Conservation (phyloP, 2,329 filamentous ascomycete genomes). For the Bipolaris zeicola region DNA sequence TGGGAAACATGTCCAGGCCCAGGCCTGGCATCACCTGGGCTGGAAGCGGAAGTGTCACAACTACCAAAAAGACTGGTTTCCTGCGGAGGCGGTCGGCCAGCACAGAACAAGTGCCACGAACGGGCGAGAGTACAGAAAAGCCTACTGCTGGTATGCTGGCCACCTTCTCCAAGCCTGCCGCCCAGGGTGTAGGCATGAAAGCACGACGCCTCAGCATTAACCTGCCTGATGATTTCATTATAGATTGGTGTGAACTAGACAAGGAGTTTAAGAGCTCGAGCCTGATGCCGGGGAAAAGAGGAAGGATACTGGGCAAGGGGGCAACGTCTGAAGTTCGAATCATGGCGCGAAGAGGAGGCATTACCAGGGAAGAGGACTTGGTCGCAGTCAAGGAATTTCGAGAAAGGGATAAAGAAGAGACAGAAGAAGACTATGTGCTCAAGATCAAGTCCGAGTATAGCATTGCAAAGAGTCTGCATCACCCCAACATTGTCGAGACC, state of each 20-base stretch:
- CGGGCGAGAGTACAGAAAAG: constrained; percentile 30
- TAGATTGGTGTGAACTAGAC: constrained; percentile 71
- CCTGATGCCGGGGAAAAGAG: constrained; percentile 72
- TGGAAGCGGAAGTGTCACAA: constrained; percentile 25
- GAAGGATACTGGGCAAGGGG: constrained; percentile 79
- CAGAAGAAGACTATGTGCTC: constrained; percentile 75
- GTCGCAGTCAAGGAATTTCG: constrained; percentile 91
- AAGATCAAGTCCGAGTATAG: constrained; percentile 92
- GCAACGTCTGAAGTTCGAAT: constrained; percentile 81
- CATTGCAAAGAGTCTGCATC: constrained; percentile 82
- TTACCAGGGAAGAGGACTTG: constrained; percentile 63
- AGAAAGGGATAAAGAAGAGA: constrained; percentile 71
- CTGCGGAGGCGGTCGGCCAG: constrained; percentile 46
- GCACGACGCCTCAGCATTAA: constrained; percentile 77
- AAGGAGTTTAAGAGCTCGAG: constrained; percentile 70
- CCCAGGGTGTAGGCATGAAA: constrained; percentile 75
- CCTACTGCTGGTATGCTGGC: constrained; percentile 42
- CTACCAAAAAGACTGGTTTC: constrained; percentile 28
- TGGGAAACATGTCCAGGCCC: constrained; percentile 36
- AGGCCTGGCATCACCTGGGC: constrained; percentile 41
- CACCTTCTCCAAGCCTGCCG: constrained; percentile 56
- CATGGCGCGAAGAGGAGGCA: constrained; percentile 73
- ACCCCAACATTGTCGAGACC: constrained; percentile 86
- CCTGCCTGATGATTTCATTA: constrained; percentile 74
- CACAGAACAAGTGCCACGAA: constrained; percentile 41